Evolutionary conservation across 345 rosid species (phyloP), one percentile per base, ranked within the genome.

Genomic region (Cardamine chenopodiifolia): DNA sequence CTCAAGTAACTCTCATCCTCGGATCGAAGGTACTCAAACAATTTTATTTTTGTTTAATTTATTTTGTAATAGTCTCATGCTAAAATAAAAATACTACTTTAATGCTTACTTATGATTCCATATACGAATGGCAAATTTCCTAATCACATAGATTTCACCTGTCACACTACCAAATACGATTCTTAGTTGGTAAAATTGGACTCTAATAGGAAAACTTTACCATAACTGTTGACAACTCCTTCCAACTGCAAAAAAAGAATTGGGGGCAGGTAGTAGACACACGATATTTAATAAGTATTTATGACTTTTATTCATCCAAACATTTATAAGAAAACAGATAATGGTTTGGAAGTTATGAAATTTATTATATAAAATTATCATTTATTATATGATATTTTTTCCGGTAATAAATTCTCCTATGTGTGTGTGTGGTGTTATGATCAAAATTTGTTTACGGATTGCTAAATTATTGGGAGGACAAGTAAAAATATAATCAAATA

Each of bases 141-240:
- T 6, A 67, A 66, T 35, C 61, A 52, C 15, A 9, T 3, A 53
- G 34, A 8, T 15, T 50, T 35, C 48, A 67, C 48, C 23, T 23
- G 49, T 67, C 34, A 67, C 49, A 35, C 29, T 73, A 54, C 48
- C 77, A 42, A 31, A 42, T 55, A 48, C 28, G 56, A 20, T 28
- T 25, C 12, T 29, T 60, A 73, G 71, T 73, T 65, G 65, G 71
- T 73, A 45, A 44, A 45, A 32, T 4, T 55, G 42, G 39, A 44
- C 42, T 59, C 67, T 59, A 34, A 67, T 60, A 60, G 49, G 19
- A 73, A 68, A 61, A 50, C 17, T 50, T 53, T 22, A 61, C 58
- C 79, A 60, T 53, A 42, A 42, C 14, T 61, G 79, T 31, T 75
- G 74, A 62, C 59, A 70, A 70, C 49, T 55, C 59, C 52, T 47